These are phyloP conservation scores for Rhodotorula sp. DNA, from an alignment of 1,284 basidiomycete species.

Conservation along the genomic window DNA sequence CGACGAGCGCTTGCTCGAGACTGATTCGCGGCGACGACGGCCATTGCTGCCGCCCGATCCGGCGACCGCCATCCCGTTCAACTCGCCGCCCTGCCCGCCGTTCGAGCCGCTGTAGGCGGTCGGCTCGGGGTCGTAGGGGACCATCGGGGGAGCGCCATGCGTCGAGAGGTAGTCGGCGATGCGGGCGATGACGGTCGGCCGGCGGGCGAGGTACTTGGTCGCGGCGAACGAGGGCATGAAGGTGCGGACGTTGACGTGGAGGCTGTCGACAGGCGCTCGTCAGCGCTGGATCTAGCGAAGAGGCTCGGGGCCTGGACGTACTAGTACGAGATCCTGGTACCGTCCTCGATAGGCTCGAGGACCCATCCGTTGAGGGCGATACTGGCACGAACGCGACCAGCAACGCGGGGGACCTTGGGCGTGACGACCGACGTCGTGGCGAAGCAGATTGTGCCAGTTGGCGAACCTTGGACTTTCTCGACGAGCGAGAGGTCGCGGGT, in stretches of 20 bases:
- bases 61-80: background rate
- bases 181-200: slow-evolving; percentile 43
- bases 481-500: slow-evolving; percentile 45
- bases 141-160: slow-evolving; percentile 41
- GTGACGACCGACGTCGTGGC: slow-evolving; percentile 45
- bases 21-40: slow-evolving; percentile 28
- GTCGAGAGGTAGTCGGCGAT: slow-evolving; percentile 43
- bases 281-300: background rate
- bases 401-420: slow-evolving; percentile 41
- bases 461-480: slow-evolving; percentile 41
- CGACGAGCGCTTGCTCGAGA: slow-evolving; percentile 33
- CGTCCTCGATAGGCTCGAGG: slow-evolving; percentile 37
- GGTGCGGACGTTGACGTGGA: slow-evolving; percentile 44
- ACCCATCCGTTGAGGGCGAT: slow-evolving; percentile 45
- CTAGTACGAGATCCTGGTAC: slow-evolving; percentile 31
- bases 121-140: slow-evolving; percentile 34
- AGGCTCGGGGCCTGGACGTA: background rate
- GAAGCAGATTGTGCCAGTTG: slow-evolving; percentile 44
- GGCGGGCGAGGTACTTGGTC: slow-evolving; percentile 41
- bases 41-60: background rate
- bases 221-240: slow-evolving; percentile 43
- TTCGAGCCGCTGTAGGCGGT: slow-evolving; percentile 4
- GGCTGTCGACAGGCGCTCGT: slow-evolving; percentile 17
- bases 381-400: slow-evolving; percentile 42
- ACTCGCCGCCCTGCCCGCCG: background rate